Evolutionary conservation across 2,329 filamentous ascomycete species (phyloP).

Genomic region (Curvularia sp.): DNA sequence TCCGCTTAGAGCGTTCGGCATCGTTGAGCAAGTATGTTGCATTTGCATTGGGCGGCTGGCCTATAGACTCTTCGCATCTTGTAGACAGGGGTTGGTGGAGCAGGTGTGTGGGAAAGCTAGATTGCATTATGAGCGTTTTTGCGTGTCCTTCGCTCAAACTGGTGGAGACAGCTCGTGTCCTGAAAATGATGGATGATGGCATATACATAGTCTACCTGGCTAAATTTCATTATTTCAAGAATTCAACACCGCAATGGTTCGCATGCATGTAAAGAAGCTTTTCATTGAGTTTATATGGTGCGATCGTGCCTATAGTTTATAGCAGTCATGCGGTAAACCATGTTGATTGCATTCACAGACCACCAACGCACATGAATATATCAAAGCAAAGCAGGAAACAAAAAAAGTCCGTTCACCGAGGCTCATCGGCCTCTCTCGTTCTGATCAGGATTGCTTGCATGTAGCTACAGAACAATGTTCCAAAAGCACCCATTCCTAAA

Average conservation of each 20-base stretch:
- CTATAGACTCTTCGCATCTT: not conserved
- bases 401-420: not conserved
- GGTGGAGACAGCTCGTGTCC: not conserved
- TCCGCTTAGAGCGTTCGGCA: constrained; percentile 9
- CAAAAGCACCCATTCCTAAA: constrained; percentile 6
- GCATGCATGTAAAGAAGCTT: not conserved
- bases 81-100: not conserved
- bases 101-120: not conserved
- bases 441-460: not conserved
- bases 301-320: not conserved
- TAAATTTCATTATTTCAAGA: not conserved
- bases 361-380: not conserved
- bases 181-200: not conserved
- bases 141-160: not conserved
- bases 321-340: not conserved
- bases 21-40: constrained; percentile 11
- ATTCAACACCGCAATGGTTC: not conserved
- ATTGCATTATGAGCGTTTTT: not conserved
- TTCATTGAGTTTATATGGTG: not conserved
- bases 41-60: constrained; percentile 7
- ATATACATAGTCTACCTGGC: not conserved
- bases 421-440: not conserved
- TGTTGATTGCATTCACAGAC: not conserved
- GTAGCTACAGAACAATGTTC: not conserved
- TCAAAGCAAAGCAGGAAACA: too few species aligned